Base-by-base conservation (phyloP, 345 rosid species). In the Angophora floribunda region DNA sequence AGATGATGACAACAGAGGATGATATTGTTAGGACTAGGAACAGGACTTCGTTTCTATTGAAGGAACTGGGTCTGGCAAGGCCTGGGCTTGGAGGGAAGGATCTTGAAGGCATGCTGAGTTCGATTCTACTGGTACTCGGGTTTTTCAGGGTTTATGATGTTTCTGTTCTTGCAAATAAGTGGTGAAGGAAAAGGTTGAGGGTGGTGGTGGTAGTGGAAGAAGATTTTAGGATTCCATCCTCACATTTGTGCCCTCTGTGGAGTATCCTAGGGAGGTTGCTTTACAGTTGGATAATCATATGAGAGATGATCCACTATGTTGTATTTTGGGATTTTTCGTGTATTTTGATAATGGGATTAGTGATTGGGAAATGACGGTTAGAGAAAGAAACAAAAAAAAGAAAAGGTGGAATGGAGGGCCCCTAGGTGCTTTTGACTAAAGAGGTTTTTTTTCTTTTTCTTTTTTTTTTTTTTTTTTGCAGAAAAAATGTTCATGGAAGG, bases 51-150 rank as follows among this genome's bases (percentile, higher is more conserved):
- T 96, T 95, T 89, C 88, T 94, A 93, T 88, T 85, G 51, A 91
- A 55, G 88, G 94, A 90, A 90, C 82, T 89, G 51, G 93, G 92
- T 85, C 88, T 90, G 28, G 93, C 92, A 89, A 88, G 89, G 90
- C 88, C 85, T 47, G 89, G 90, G 53, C 90, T 87, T 87, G 93
- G 93, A 87, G 97, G 86, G 52, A 95, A 55, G 80, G 90, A 91
- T 88, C 99, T 96, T 85, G 99, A 94, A 91, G 99, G 98, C 99
- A 97, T 97, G 87, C 55, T 88, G 87, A 44, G 57, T 57, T 86
- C 85, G 52, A 61, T 32, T 22, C 63, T 80, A 88, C 89, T 65
- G 30, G 65, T 17, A 86, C 86, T 91, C 87, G 90, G 89, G 90
- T 79, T 80, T 75, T 85, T 50, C 6, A 45, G 87, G 75, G 45